Evolutionary conservation across 352 stramenopile genomes (phyloP).

Genomic region (Phytopythium mirpurense): DNA sequence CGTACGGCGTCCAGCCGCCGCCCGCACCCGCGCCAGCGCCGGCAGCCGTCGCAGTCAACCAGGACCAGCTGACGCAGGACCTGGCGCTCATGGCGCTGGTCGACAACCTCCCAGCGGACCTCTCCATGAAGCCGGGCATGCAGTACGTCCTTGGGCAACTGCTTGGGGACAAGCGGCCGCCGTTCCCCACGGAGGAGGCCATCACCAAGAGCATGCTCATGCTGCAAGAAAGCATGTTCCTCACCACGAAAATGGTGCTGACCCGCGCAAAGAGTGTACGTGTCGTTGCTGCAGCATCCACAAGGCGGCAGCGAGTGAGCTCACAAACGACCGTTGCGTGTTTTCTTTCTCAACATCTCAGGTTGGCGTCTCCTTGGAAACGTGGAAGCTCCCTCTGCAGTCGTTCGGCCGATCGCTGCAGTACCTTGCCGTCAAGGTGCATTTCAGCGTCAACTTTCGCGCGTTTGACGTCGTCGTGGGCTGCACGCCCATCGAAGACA

Average conservation of each 20-base stretch:
- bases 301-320: neutral
- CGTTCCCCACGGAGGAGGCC: slow-evolving; percentile 47
- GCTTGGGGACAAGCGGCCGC: slow-evolving; percentile 60
- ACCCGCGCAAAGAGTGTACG: slow-evolving; percentile 43
- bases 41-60: slow-evolving; percentile 21
- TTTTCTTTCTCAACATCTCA: slow-evolving; percentile 2
- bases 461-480: slow-evolving; percentile 57
- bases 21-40: neutral
- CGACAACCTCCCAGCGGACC: slow-evolving; percentile 69
- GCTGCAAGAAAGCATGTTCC: slow-evolving; percentile 64
- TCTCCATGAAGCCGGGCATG: slow-evolving; percentile 51
- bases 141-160: slow-evolving; percentile 66
- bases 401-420: slow-evolving; percentile 27
- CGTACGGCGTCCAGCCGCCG: slow-evolving; percentile 15
- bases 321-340: neutral
- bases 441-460: slow-evolving; percentile 78
- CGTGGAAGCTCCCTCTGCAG: slow-evolving; percentile 41
- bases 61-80: slow-evolving; percentile 68
- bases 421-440: slow-evolving; percentile 62
- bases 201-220: slow-evolving; percentile 58
- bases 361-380: slow-evolving; percentile 61
- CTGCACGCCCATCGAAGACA: slow-evolving; percentile 38
- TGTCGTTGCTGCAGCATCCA: neutral
- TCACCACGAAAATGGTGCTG: slow-evolving; percentile 67
- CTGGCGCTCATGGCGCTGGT: slow-evolving; percentile 65